These are phyloP conservation scores for Neurospora discreta DNA, from an alignment of 495 filamentous ascomycete species.

Conservation along the genomic window DNA sequence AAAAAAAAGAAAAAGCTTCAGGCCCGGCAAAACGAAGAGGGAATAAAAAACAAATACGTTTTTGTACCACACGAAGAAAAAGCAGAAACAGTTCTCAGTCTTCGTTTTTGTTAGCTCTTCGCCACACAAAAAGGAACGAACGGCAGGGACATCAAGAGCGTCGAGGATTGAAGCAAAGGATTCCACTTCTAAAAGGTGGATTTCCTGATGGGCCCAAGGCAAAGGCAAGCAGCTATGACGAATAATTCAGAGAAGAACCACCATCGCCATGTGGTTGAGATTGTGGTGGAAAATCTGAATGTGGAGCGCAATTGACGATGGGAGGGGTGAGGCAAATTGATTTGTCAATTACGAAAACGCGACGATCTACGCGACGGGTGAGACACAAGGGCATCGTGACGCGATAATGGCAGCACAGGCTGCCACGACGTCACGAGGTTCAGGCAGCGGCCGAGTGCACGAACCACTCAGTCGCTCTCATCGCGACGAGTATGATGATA, in stretches of 20 bases:
- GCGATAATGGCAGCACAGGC: conserved; percentile 1
- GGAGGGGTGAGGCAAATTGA: not conserved
- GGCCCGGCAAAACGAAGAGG: not conserved
- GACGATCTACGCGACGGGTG: conserved; percentile 14
- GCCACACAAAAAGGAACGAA: not conserved
- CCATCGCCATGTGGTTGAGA: not conserved
- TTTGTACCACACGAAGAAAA: not conserved
- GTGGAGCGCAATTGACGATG: not conserved
- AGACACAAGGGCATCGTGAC: conserved; percentile 8
- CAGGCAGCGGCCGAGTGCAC: not conserved
- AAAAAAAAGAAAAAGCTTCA: not conserved
- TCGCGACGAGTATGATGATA: not conserved
- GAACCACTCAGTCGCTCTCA: not conserved
- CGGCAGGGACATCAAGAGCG: not conserved
- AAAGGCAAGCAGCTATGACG: not conserved
- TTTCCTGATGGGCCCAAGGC: not conserved
- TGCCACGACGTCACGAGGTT: conserved; percentile 19
- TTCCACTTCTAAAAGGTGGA: not conserved
- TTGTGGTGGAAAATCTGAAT: not conserved
- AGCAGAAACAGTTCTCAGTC: not conserved
- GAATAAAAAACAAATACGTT: not conserved
- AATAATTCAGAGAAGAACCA: not conserved
- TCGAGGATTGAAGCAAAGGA: not conserved
- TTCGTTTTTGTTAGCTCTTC: not conserved
- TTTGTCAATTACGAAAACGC: conserved; percentile 9